Conservation (phyloP, 208 protist species). For the Acanthamoeba sp. region DNA sequence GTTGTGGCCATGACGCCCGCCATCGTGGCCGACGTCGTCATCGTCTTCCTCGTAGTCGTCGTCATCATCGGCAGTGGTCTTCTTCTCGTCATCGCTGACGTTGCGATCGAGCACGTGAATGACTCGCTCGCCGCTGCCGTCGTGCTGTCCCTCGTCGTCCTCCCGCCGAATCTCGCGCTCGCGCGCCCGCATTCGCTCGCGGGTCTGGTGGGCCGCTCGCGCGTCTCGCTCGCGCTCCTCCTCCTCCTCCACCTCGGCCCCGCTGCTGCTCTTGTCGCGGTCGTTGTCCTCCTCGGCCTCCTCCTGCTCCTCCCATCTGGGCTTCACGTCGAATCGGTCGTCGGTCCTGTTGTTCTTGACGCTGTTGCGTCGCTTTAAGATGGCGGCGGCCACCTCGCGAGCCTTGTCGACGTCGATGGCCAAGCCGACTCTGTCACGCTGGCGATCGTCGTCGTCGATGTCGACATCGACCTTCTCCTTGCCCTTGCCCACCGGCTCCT, state of each 20-base stretch:
- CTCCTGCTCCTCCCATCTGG: background rate
- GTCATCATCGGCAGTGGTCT: background rate
- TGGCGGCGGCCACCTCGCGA: background rate
- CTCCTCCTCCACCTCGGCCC: background rate
- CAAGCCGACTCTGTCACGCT: no score
- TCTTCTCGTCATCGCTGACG: no score
- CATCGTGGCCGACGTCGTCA: background rate
- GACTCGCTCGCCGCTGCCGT: background rate
- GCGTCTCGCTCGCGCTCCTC: background rate
- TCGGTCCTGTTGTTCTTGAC: background rate
- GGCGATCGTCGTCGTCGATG: no score
- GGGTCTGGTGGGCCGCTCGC: no score
- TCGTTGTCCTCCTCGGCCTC: background rate
- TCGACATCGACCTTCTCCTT: slow-evolving; percentile 1
- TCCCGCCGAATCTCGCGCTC: background rate
- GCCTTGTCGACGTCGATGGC: background rate
- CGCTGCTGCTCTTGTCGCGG: background rate
- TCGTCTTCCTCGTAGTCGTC: background rate
- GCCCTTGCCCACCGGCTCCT: background rate
- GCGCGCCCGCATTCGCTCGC: background rate
- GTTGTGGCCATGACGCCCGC: background rate
- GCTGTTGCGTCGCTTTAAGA: background rate
- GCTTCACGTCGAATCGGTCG: background rate
- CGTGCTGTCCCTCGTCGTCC: background rate
- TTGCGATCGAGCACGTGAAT: background rate